Percentiles rank a stretch among this genome's conserved stretches.
phyloP scores from a whole-genome alignment of 2,329 filamentous ascomycete species.

The Epichloe baconii region DNA sequence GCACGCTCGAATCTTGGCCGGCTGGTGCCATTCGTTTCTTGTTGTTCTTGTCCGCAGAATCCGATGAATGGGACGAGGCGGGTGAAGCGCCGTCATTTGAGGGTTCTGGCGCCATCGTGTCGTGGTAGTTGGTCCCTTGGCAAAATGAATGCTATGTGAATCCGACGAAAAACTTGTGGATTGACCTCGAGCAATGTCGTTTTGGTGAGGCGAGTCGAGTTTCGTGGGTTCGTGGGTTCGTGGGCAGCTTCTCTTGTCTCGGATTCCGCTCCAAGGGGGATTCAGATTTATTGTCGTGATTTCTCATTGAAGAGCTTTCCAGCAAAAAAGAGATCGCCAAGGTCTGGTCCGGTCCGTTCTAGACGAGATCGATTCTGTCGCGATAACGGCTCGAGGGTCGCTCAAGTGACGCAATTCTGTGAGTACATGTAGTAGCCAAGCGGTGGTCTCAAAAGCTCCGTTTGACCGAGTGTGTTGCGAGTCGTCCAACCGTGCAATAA shows the following conservation, averaged over 20 bases:
- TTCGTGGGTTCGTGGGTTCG: neutral
- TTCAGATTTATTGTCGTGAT: neutral
- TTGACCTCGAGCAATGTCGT: too few relatives aligned
- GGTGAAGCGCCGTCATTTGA: conserved; percentile 17
- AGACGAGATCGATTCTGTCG: neutral
- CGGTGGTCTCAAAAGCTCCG: neutral
- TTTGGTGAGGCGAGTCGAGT: too few relatives aligned
- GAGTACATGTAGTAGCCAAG: neutral
- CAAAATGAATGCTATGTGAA: neutral
- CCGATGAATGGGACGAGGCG: conserved; percentile 14
- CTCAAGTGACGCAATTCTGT: neutral
- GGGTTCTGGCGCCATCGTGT: conserved; percentile 11
- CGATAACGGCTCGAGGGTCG: neutral
- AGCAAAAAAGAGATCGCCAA: neutral
- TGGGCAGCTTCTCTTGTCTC: neutral
- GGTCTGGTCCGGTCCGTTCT: too few relatives aligned
- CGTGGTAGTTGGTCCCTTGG: neutral
- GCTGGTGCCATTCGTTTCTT: conserved; percentile 22
- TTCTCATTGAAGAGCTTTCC: conserved; percentile 2
- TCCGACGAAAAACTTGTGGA: neutral
- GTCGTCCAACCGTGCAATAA: neutral
- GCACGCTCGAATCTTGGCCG: conserved; percentile 15
- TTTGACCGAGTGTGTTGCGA: neutral
- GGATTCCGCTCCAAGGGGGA: neutral
- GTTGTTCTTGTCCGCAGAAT: conserved; percentile 13